Conservation (phyloP, 768 basidiomycete genomes). For the Kwoniella sp. region DNA sequence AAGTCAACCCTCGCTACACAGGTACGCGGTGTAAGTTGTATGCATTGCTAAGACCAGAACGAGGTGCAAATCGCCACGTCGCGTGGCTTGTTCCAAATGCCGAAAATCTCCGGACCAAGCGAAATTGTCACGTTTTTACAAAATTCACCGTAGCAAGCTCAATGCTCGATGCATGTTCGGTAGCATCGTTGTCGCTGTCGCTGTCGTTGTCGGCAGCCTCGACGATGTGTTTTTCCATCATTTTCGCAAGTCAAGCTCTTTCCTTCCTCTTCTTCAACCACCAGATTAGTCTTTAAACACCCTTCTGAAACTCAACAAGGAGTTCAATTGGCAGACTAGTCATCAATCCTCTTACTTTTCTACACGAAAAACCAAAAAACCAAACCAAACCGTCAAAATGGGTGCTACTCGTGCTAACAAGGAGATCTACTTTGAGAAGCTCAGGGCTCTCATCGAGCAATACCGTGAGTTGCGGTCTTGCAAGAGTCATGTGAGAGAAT, state of each 20-base stretch:
- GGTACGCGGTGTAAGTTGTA: too few species aligned
- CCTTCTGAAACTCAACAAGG: slow-evolving; percentile 48
- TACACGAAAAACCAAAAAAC: slow-evolving; percentile 29
- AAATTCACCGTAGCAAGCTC: not conserved
- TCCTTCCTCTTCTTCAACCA: slow-evolving; percentile 10
- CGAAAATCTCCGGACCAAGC: not conserved
- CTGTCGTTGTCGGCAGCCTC: not conserved
- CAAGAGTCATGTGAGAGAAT: not conserved
- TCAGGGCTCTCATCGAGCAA: slow-evolving; percentile 86
- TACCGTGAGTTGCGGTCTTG: slow-evolving; percentile 67
- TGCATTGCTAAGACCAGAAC: too few species aligned
- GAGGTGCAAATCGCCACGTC: not conserved
- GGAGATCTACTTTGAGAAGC: slow-evolving; percentile 85
- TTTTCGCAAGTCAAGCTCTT: slow-evolving; percentile 9
- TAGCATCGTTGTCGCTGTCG: not conserved
- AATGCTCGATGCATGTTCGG: slow-evolving; percentile 1
- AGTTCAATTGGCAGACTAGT: slow-evolving; percentile 54
- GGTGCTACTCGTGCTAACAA: slow-evolving; percentile 89
- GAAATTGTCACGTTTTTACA: slow-evolving; percentile 5
- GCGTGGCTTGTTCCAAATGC: not conserved
- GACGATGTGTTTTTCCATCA: not conserved
- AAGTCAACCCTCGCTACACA: too few species aligned
- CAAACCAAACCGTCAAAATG: slow-evolving; percentile 64
- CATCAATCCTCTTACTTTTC: slow-evolving; percentile 9
- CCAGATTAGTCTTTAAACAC: slow-evolving; percentile 53